Evolutionary conservation across 2,329 filamentous ascomycete species (phyloP).

Genomic region (Trichoderma semiorbis): DNA sequence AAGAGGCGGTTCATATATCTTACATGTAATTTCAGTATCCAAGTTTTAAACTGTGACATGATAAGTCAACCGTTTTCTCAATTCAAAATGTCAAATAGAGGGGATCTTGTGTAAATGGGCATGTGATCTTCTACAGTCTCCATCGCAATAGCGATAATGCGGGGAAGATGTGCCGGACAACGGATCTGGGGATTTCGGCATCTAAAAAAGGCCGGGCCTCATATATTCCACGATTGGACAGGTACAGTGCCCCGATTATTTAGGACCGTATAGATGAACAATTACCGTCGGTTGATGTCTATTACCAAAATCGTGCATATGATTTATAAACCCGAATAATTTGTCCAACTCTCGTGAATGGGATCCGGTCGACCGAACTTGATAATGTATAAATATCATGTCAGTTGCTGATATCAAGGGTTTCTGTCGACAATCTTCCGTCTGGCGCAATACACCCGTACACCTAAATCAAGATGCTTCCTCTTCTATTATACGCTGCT

Average conservation of each 20-base stretch:
- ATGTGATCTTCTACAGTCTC: not conserved
- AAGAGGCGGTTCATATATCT: not conserved
- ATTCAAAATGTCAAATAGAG: not conserved
- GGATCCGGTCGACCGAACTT: not conserved
- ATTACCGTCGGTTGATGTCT: conserved; percentile 9
- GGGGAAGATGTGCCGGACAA: not conserved
- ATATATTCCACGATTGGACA: not conserved
- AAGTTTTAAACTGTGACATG: no score
- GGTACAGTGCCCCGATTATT: not conserved
- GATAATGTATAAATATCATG: not conserved
- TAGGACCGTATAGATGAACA: not conserved
- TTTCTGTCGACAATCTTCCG: not conserved
- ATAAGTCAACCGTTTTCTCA: not conserved
- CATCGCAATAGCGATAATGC: not conserved
- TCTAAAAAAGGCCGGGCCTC: not conserved
- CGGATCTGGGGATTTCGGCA: conserved; percentile 5
- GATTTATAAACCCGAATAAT: not conserved
- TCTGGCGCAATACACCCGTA: not conserved
- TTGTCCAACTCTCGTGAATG: not conserved
- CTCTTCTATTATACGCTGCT: not conserved
- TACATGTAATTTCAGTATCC: not conserved
- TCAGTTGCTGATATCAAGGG: not conserved
- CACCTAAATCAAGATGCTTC: not conserved
- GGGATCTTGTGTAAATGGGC: not conserved
- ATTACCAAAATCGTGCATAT: not conserved